phyloP scores from a whole-genome alignment of 768 basidiomycete species.

The Suillus hirtellus region DNA sequence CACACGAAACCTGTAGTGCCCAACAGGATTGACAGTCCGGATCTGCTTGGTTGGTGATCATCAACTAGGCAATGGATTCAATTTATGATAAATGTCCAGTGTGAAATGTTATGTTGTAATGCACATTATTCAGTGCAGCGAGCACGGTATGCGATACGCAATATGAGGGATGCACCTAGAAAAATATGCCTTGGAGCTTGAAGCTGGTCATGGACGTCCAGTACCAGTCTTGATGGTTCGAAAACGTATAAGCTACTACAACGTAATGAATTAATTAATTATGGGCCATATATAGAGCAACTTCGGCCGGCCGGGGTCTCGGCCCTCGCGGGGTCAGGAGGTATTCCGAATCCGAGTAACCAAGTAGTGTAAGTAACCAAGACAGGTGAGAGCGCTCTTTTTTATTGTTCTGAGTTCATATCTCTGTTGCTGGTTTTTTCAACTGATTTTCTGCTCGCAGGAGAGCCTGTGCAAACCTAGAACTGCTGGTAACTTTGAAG shows the following conservation, averaged over 20 bases:
- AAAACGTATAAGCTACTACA: background rate
- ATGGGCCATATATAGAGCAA: background rate
- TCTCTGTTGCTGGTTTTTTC: constrained; percentile 1
- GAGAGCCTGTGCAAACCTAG: background rate
- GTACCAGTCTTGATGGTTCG: too few relatives aligned
- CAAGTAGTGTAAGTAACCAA: constrained; percentile 12
- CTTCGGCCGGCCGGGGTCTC: constrained; percentile 4
- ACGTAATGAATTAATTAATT: constrained; percentile 1
- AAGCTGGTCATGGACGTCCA: background rate
- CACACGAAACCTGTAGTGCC: background rate
- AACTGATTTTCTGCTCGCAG: constrained; percentile 2
- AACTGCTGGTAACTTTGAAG: background rate
- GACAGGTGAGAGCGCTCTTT: background rate
- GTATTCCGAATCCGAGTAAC: constrained; percentile 7
- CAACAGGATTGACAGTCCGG: background rate
- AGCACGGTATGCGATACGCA: background rate
- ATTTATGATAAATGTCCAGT: too few relatives aligned
- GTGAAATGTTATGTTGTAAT: too few relatives aligned
- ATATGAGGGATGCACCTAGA: background rate
- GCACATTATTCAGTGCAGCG: background rate
- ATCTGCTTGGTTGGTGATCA: background rate
- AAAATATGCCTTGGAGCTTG: background rate
- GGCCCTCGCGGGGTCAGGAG: constrained; percentile 8
- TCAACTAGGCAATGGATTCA: too few relatives aligned
- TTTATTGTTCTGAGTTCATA: constrained; percentile 1